Conservation (phyloP, 192 early-diverging fungal genomes). For the Backusella australiensis region DNA sequence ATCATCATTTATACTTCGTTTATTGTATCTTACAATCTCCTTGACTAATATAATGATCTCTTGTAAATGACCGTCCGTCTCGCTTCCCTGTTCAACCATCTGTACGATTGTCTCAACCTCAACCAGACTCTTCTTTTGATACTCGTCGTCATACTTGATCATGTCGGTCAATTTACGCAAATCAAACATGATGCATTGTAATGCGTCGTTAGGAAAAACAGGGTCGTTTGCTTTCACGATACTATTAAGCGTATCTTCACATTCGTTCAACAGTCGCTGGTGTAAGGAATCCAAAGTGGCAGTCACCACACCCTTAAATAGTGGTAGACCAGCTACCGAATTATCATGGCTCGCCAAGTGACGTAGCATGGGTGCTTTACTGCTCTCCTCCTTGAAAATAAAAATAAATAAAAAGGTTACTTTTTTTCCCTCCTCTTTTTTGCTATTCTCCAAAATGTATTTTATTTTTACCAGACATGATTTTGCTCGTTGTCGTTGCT, state of each 20-base stretch:
- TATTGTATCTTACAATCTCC: background rate
- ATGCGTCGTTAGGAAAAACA: conserved; percentile 19
- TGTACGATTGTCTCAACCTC: background rate
- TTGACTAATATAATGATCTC: background rate
- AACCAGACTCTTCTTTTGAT: background rate
- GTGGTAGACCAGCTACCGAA: conserved; percentile 1
- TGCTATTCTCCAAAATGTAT: background rate
- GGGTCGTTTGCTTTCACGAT: background rate
- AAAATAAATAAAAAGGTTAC: background rate
- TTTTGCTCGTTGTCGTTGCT: conserved; percentile 13
- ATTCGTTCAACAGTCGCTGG: conserved; percentile 21
- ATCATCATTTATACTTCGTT: too few species aligned
- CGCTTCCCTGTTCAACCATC: background rate
- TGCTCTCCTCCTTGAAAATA: background rate
- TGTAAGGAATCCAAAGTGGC: conserved; percentile 31
- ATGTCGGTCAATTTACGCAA: conserved; percentile 36
- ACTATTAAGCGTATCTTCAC: conserved; percentile 20
- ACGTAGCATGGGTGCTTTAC: conserved; percentile 10
- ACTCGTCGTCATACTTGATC: conserved; percentile 15
- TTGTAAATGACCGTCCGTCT: background rate
- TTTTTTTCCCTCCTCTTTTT: background rate
- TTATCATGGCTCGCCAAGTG: conserved; percentile 7
- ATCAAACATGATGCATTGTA: conserved; percentile 21
- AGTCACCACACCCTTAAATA: conserved; percentile 25
- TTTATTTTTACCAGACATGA: conserved; percentile 7